phyloP scores from a whole-genome alignment of 2,329 filamentous ascomycete species.

The Fusarium mexicanum region DNA sequence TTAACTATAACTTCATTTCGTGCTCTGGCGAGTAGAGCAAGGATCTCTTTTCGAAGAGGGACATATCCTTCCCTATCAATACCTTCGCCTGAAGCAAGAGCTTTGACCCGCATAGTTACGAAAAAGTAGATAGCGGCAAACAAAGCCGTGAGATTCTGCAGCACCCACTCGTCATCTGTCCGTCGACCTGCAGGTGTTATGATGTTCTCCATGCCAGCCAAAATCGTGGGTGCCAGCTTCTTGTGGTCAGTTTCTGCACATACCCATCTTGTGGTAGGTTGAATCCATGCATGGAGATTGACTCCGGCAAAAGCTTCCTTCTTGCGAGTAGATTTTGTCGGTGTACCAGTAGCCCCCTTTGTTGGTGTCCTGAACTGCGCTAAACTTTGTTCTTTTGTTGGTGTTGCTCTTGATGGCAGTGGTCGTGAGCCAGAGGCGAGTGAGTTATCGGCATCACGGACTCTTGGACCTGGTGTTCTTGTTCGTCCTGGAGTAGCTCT shows the following conservation, averaged over 20 bases:
- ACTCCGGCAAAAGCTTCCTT: constrained; percentile 42
- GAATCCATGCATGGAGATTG: constrained; percentile 72
- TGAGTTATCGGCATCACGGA: constrained; percentile 40
- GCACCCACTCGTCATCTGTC: constrained; percentile 60
- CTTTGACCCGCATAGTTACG: constrained; percentile 61
- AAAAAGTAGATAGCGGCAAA: constrained; percentile 70
- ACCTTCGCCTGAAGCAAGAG: constrained; percentile 50
- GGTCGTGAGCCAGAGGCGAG: constrained; percentile 45
- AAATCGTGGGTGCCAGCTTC: constrained; percentile 74
- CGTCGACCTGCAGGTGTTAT: constrained; percentile 54
- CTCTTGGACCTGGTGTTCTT: constrained; percentile 49
- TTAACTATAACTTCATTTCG: constrained; percentile 53
- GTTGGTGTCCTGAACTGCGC: constrained; percentile 54
- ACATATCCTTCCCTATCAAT: constrained; percentile 58
- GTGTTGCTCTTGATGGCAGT: constrained; percentile 54
- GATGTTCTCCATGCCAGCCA: constrained; percentile 75
- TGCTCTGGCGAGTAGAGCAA: constrained; percentile 53
- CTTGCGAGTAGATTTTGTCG: constrained; percentile 55
- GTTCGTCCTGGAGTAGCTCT: constrained; percentile 43
- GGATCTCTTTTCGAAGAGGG: constrained; percentile 56
- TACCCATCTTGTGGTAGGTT: constrained; percentile 72
- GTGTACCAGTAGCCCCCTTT: constrained; percentile 47
- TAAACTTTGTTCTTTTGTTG: constrained; percentile 57
- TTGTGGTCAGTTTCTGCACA: constrained; percentile 68
- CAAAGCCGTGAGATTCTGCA: constrained; percentile 61